Base-by-base conservation (phyloP, 768 basidiomycete species). In the Clitopilus passeckerianus region DNA sequence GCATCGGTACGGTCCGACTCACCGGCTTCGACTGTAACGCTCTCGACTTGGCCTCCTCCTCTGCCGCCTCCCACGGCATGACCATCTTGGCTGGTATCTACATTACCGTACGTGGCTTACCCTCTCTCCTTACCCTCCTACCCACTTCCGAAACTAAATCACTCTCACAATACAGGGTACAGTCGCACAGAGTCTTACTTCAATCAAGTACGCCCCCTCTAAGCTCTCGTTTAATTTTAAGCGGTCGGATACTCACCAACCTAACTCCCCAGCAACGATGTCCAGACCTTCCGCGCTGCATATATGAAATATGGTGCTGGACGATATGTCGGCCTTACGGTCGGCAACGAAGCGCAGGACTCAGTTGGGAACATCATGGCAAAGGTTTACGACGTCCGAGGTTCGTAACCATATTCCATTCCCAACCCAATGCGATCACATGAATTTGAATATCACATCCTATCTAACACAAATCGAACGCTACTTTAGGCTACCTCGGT, bases 281-380 rank as follows among this genome's bases (percentile, higher is more conserved):
- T 76, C 4, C 67, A 72, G 60, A 62, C 64, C 1, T 77, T 76
- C 66, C 69, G 68, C 16, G 54, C 59, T 8, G 74, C 74, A 10
- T 70, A 70, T 56, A 59, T 35, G 8, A 69, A 68, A 58, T 76
- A 71, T 34, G 74, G 75, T 7, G 60, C 70, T 2, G 66, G 65
- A 3, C 64, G 69, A 60, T 77, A 71, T 60, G 60, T 68, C 50
- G 76, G 72, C 5, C 64, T 77, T 53, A 72, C 73, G 0, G 63
- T 77, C 54, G 75, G 75, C 50, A 77, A 77, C 54, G 76, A 77
- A 66, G 71, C 71, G 14, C 67, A 68, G 5, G 75, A 77, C 46
- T 64, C 59, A 20, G 54, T 67, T 0, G 62, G 46, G 14, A 74
- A 72, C 52, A 74, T 76, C 35, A 74, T 74, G 67, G 68, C 66